Conservation (phyloP, 2,329 filamentous ascomycete species). For the Pyrenophora graminea region DNA sequence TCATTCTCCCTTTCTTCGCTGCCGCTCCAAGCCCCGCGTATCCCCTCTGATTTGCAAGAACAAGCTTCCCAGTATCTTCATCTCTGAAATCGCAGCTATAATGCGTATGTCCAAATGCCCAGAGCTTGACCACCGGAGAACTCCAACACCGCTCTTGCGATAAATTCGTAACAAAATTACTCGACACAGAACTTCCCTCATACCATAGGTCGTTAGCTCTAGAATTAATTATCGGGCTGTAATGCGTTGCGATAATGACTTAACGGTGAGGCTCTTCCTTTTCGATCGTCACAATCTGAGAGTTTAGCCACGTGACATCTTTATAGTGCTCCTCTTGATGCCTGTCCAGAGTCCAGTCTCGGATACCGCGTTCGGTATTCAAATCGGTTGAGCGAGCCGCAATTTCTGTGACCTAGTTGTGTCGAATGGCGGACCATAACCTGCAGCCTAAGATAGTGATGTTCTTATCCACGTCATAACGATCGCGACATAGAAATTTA, state of each 20-base stretch:
- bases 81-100: slow-evolving; percentile 51
- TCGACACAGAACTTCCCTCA: slow-evolving; percentile 10
- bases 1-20: neutral
- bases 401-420: slow-evolving; percentile 3
- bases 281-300: slow-evolving; percentile 25
- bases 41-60: slow-evolving; percentile 50
- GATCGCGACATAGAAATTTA: slow-evolving; percentile 18
- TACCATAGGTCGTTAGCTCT: slow-evolving; percentile 46
- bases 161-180: slow-evolving; percentile 52
- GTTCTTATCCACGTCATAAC: slow-evolving; percentile 16
- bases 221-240: slow-evolving; percentile 46
- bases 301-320: slow-evolving; percentile 54
- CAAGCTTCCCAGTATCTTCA: slow-evolving; percentile 31
- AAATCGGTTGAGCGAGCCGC: slow-evolving; percentile 25
- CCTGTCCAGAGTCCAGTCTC: slow-evolving; percentile 44
- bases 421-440: slow-evolving; percentile 15
- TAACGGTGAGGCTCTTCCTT: slow-evolving; percentile 21
- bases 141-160: slow-evolving; percentile 44
- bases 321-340: slow-evolving; percentile 47
- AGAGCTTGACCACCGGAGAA: slow-evolving; percentile 45
- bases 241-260: slow-evolving; percentile 52
- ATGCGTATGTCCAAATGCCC: slow-evolving; percentile 58
- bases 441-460: slow-evolving; percentile 30
- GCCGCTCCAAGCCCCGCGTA: slow-evolving; percentile 30
- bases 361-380: slow-evolving; percentile 20